A percentile compares a stretch with the other conserved stretches of the same genome.
Evolutionary conservation across 139 green algal species (phyloP).

Genomic region (Chlorokybus atmophyticus): DNA sequence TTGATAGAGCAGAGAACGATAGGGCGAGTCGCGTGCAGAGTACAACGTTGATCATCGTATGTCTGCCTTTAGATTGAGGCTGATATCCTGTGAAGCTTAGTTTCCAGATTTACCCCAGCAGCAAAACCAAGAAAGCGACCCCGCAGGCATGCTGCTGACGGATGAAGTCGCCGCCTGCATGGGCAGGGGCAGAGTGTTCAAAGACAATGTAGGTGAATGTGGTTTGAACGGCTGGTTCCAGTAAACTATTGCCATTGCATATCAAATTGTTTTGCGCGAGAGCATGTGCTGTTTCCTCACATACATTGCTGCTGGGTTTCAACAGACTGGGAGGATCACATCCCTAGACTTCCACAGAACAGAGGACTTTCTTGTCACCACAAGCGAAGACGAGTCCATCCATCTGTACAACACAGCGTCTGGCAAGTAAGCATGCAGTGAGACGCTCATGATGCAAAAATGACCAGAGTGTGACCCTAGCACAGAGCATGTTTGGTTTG

Average conservation of each 20-base stretch:
- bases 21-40: too few species aligned
- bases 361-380: conserved; percentile 69
- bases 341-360: conserved; percentile 73
- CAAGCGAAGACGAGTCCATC: conserved; percentile 67
- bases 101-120: too few species aligned
- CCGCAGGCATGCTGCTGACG: conserved; percentile 6
- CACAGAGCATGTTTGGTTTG: too few species aligned
- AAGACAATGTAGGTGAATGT: conserved; percentile 11
- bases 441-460: too few species aligned
- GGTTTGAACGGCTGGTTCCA: neutral
- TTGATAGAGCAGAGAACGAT: too few species aligned
- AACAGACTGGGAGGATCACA: conserved; percentile 40
- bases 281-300: neutral
- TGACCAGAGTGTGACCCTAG: too few species aligned
- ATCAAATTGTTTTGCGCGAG: neutral
- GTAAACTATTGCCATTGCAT: neutral
- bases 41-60: too few species aligned
- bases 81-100: too few species aligned
- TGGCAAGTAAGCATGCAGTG: conserved; percentile 24
- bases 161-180: conserved; percentile 18
- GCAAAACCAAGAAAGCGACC: too few species aligned
- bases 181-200: conserved; percentile 22
- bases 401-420: conserved; percentile 60
- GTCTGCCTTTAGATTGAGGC: too few species aligned
- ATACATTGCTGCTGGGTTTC: neutral